A percentile compares a stretch with the other conserved stretches of the same genome.
Conservation (phyloP, 2,329 filamentous ascomycete genomes). For the Paecilomyces dactylethromorphus region DNA sequence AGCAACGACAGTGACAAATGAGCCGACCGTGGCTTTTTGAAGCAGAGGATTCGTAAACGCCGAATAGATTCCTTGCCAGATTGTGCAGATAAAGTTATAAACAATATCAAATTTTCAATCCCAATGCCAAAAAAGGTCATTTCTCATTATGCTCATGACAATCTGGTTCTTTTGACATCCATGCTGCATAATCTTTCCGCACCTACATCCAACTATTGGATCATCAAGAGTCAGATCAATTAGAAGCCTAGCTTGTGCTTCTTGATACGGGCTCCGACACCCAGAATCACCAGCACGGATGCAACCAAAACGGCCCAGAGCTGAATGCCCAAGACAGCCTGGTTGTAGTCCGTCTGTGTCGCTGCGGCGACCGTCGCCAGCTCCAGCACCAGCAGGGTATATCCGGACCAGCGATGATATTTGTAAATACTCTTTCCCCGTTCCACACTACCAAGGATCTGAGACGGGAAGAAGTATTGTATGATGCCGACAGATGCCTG, state of each 20-base stretch:
- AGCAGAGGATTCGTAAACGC: neutral
- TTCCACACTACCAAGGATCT: constrained; percentile 69
- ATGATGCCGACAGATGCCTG: constrained; percentile 77
- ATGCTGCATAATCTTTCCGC: neutral
- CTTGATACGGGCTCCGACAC: constrained; percentile 72
- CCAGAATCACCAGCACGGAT: constrained; percentile 59
- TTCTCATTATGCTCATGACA: neutral
- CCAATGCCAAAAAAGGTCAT: neutral
- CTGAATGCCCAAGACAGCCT: constrained; percentile 61
- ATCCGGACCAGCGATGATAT: constrained; percentile 76
- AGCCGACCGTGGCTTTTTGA: neutral
- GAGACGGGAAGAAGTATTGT: constrained; percentile 65
- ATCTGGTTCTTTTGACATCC: neutral
- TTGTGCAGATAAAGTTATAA: neutral
- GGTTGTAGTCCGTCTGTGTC: constrained; percentile 68
- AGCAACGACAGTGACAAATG: neutral
- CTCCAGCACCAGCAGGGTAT: constrained; percentile 63
- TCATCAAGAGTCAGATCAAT: neutral
- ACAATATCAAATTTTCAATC: neutral
- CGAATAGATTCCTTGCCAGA: neutral
- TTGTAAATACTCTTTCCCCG: constrained; percentile 82
- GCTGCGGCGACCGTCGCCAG: constrained; percentile 69
- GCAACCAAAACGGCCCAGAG: constrained; percentile 69
- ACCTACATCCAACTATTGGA: neutral
- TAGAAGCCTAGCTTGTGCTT: constrained; percentile 65